Evolutionary conservation across 106 monocot genomes (phyloP), one percentile per base, ranked within the genome.

Genomic region (Dioscorea alata): DNA sequence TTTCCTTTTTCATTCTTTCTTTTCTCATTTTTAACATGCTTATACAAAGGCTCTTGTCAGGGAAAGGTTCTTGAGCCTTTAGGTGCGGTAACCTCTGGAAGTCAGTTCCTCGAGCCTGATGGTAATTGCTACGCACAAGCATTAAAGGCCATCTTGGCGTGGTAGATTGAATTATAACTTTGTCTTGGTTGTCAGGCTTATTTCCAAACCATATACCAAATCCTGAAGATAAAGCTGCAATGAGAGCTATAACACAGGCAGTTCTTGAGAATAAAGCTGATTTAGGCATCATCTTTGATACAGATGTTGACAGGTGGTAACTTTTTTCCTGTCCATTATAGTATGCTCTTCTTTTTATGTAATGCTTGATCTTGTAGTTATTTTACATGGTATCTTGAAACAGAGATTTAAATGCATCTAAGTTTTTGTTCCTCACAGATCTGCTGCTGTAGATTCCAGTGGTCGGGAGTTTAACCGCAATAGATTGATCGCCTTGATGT

Each of bases 161-260:
- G 19, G 12, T 66, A 4, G 9, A 66, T 21, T 23, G 15, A 4
- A 4, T 61, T 71, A 67, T 18, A 42, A n/a, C 17, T 65, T 23
- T 65, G 16, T 61, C 63, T 60, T 63, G 25, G 25, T 23, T 33
- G 67, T 69, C 77, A 96, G 95, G 95, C 64, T 61, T 96, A 67
- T 96, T 91, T 79, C 97, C 97, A 23, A 99, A 99, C 66, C 97
- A 99, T 73, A 93, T 99, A 63, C 97, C 97, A 20, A 99, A 99
- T 64, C 97, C 97, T 60, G 97, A 99, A 80, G 87, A 99, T 71
- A 99, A 87, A 73, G 63, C 64, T 72, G 97, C 97, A 50, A 99
- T 99, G 92, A 80, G 79, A 82, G 84, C 97, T 59, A 93, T 99
- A 79, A 99, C 80, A 24, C 78, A 99, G 71, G 89, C 97, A 34